A percentile compares a stretch with the other conserved stretches of the same genome.
Evolutionary conservation across 768 basidiomycete genomes (phyloP).

Genomic region (Gymnopilus junonius): DNA sequence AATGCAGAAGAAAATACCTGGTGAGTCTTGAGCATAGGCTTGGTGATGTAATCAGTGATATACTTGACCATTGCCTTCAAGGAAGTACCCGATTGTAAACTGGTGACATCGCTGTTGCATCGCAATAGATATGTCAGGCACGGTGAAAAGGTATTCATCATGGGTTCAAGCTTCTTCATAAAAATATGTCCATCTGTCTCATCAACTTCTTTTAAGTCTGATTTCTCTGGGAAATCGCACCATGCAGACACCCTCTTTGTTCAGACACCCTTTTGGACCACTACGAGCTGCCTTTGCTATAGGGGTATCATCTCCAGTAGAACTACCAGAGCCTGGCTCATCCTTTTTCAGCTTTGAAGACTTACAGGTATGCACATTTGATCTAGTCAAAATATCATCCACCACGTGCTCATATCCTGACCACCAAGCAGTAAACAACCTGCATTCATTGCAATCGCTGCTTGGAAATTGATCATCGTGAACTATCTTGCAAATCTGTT

Average conservation of each 20-base stretch:
- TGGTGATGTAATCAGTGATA: constrained; percentile 36
- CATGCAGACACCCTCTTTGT: constrained; percentile 24
- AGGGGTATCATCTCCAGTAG: no score
- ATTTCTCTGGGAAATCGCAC: constrained; percentile 30
- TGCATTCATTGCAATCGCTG: no score
- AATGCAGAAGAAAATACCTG: constrained; percentile 24
- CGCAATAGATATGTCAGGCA: background rate
- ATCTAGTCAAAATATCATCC: no score
- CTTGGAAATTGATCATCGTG: no score
- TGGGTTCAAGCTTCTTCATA: constrained; percentile 32
- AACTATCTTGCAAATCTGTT: no score
- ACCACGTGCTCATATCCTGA: no score
- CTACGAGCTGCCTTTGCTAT: background rate
- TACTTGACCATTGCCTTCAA: constrained; percentile 38
- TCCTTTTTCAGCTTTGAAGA: no score
- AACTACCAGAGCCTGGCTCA: no score
- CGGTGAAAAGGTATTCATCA: background rate
- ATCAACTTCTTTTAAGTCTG: constrained; percentile 16
- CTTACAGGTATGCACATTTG: no score
- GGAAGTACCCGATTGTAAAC: constrained; percentile 35
- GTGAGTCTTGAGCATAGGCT: constrained; percentile 20
- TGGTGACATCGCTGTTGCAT: background rate
- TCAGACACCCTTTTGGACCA: constrained; percentile 13
- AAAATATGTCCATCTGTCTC: constrained; percentile 23
- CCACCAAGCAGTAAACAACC: no score